Percentiles rank a stretch among this genome's conserved stretches.
phyloP scores from a whole-genome alignment of 2,329 filamentous ascomycete genomes.

The Fusarium tupiense region DNA sequence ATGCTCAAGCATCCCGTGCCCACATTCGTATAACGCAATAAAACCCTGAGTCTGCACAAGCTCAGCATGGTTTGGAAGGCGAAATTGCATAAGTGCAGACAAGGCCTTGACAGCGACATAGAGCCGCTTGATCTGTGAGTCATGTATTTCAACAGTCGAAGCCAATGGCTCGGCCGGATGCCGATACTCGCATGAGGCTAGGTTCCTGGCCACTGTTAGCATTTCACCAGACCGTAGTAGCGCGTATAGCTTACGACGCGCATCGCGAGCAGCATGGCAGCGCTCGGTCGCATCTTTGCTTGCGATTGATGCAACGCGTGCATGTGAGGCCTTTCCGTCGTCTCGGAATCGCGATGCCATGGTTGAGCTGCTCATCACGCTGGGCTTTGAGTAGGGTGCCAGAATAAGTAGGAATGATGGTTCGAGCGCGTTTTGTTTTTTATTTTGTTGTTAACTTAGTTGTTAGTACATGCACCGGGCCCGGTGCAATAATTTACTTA shows the following conservation, averaged over 20 bases:
- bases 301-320: background rate
- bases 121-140: background rate
- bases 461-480: background rate
- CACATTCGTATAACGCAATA: background rate
- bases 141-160: no score
- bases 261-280: background rate
- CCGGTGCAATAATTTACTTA: background rate
- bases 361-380: background rate
- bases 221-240: background rate
- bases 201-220: background rate
- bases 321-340: background rate
- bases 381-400: no score
- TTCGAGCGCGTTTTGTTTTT: background rate
- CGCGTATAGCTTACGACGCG: background rate
- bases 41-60: background rate
- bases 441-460: background rate
- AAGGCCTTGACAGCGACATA: background rate
- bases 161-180: background rate
- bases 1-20: background rate
- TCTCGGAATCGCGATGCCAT: background rate
- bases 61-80: background rate
- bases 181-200: background rate
- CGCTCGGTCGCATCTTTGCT: background rate
- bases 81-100: background rate
- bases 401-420: no score